Evolutionary conservation across 495 filamentous ascomycete species (phyloP), one percentile per base, ranked within the genome.

Genomic region (Penicillium odoratum): DNA sequence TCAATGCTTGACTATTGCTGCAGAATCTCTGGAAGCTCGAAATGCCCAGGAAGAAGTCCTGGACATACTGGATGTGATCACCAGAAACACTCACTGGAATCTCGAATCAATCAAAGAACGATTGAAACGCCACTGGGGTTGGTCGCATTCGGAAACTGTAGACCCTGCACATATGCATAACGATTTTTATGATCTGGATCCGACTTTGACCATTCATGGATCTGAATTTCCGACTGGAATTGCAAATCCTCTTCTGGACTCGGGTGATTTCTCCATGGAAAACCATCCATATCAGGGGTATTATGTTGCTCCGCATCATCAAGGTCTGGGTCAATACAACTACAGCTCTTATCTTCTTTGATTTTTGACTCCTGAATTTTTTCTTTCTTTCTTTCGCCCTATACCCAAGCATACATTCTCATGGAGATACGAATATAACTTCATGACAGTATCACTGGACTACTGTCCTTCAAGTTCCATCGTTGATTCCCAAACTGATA

Each of bases 31-130:
- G 6, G 83, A 81, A 4, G 78, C 82, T 34, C 81, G 81, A 8
- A 75, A 80, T 30, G 88, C 97, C 58, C 92, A 95, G 74, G 85
- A 89, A 63, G 93, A 97, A 69, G 87, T 90, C 5, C 72, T 97
- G n/a, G 60, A 79, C 4, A 91, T 94, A 43, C 78, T 98, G 51
- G 83, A 88, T 26, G 82, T 80, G 57, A 89, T 96, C 55, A 79
- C 79, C n/a, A 83, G 82, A 53, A 85, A 91, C 59, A 91, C 89
- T 0, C 89, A 89, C 43, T 96, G 91, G 91, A 83, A 80, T 45
- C 74, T 92, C 29, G 83, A 82, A 5, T 85, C 86, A 55, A 70
- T 94, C 43, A 78, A 85, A 59, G 77, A 80, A 8, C 85, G 88
- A 36, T 79, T 98, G 38, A 88, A 84, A 64, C 81, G 80, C 53